phyloP scores from a whole-genome alignment of 768 basidiomycete species.

The Pulveroboletus sp. region DNA sequence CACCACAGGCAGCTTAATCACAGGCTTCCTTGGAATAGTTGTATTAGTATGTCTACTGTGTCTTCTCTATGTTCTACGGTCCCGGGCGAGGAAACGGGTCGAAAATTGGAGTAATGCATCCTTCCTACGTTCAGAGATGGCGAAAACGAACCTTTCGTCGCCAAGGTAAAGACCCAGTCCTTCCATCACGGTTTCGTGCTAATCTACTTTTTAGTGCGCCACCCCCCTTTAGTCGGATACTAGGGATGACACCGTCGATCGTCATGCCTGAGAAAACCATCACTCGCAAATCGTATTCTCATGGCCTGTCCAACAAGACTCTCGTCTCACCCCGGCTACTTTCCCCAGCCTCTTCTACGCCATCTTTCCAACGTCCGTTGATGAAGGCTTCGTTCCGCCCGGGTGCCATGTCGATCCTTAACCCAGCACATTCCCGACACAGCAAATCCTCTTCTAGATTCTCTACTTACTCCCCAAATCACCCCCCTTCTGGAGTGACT shows the following conservation, averaged over 20 bases:
- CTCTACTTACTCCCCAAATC: conserved; percentile 39
- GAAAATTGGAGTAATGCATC: conserved; percentile 41
- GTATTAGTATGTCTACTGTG: conserved; percentile 36
- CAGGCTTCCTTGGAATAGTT: conserved; percentile 3
- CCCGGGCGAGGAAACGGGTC: conserved; percentile 37
- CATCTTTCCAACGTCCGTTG: conserved; percentile 12
- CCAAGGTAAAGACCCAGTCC: conserved; percentile 11
- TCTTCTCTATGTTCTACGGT: conserved; percentile 39
- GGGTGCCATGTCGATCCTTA: conserved; percentile 18
- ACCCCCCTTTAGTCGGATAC: conserved; percentile 40
- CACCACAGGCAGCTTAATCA: conserved; percentile 47
- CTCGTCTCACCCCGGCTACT: conserved; percentile 36
- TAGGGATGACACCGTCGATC: conserved; percentile 43
- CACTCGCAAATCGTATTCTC: conserved; percentile 36
- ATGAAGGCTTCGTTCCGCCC: conserved; percentile 11
- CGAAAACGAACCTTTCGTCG: conserved; percentile 1
- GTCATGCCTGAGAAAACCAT: conserved; percentile 53
- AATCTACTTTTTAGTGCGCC: conserved; percentile 7
- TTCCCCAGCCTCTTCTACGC: conserved; percentile 41
- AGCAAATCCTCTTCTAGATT: conserved; percentile 31
- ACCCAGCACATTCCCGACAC: conserved; percentile 24
- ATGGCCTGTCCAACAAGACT: conserved; percentile 42
- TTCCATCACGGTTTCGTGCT: not conserved
- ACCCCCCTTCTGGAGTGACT: conserved; percentile 2
- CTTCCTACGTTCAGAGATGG: conserved; percentile 22